Evolutionary conservation across 163 green algal species (phyloP).

Genomic region (Chlorella variabilis): DNA sequence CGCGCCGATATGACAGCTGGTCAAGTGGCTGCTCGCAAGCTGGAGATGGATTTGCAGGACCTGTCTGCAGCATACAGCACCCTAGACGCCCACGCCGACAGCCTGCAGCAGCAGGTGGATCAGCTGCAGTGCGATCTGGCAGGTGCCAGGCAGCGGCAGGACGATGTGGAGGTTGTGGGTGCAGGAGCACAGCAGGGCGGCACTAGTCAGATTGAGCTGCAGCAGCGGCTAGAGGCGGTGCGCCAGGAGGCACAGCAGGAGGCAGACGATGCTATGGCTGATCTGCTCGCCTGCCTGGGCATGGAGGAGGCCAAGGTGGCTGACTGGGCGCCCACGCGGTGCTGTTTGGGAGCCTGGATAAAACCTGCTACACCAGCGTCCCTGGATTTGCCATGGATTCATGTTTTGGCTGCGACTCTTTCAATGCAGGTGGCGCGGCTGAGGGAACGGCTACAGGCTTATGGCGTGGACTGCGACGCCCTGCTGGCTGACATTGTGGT

Average conservation of each 20-base stretch:
- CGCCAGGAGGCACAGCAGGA: neutral
- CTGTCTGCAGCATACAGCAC: conserved; percentile 80
- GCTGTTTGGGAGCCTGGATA: neutral
- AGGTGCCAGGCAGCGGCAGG: neutral
- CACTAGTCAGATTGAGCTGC: neutral
- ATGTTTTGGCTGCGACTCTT: too few species aligned
- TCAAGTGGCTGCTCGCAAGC: conserved; percentile 45
- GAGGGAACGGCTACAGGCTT: conserved; percentile 50
- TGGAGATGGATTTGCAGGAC: conserved; percentile 71
- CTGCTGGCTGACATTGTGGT: conserved; percentile 55
- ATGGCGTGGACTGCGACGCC: conserved; percentile 68
- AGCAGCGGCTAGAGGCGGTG: conserved; percentile 25
- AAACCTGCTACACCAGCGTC: neutral
- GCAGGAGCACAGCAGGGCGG: conserved; percentile 4
- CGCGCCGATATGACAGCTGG: conserved; percentile 35
- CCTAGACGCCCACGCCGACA: conserved; percentile 76
- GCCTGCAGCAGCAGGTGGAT: conserved; percentile 69
- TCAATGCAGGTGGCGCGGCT: conserved; percentile 40
- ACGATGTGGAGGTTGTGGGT: neutral
- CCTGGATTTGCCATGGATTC: too few species aligned
- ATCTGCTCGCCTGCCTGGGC: conserved; percentile 84
- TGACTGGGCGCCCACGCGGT: too few species aligned
- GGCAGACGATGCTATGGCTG: conserved; percentile 75
- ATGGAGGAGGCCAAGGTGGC: conserved; percentile 71
- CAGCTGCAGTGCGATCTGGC: neutral